phyloP scores from a whole-genome alignment of 2,329 filamentous ascomycete species.

The Cladosporium cucumerinum region DNA sequence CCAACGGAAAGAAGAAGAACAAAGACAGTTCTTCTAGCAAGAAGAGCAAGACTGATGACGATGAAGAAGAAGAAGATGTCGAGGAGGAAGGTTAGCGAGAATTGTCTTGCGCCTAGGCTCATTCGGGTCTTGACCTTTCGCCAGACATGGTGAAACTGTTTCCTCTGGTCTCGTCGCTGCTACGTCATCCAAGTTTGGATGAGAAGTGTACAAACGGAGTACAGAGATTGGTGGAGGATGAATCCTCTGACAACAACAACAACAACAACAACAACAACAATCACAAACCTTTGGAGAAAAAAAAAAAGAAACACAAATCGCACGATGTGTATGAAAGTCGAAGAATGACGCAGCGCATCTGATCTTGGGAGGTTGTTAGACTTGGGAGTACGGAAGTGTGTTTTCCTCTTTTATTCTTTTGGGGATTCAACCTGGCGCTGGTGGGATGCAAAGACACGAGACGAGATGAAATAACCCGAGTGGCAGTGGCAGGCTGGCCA shows the following conservation, averaged over 20 bases:
- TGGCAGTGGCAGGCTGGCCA: conserved; percentile 13
- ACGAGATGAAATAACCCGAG: conserved; percentile 4
- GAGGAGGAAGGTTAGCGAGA: conserved; percentile 15
- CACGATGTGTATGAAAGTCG: conserved; percentile 11
- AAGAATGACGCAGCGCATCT: neutral
- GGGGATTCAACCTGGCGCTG: conserved; percentile 1
- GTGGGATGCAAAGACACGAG: conserved; percentile 9
- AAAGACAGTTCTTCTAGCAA: conserved; percentile 7
- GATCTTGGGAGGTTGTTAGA: neutral
- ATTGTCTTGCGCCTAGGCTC: neutral
- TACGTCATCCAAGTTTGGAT: neutral
- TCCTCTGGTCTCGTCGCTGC: neutral
- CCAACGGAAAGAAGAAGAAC: conserved; percentile 13
- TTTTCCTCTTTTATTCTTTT: neutral
- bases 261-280: neutral
- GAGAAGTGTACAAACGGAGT: neutral
- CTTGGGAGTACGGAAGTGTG: neutral
- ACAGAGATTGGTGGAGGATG: neutral
- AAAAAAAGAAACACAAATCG: neutral
- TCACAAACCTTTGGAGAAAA: neutral
- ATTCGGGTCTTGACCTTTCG: neutral
- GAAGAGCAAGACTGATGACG: conserved; percentile 18
- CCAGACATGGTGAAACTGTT: neutral
- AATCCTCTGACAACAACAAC: neutral
- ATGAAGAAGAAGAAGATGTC: conserved; percentile 19